phyloP scores from a whole-genome alignment of 2,329 filamentous ascomycete genomes.

The Emergomyces africanus region DNA sequence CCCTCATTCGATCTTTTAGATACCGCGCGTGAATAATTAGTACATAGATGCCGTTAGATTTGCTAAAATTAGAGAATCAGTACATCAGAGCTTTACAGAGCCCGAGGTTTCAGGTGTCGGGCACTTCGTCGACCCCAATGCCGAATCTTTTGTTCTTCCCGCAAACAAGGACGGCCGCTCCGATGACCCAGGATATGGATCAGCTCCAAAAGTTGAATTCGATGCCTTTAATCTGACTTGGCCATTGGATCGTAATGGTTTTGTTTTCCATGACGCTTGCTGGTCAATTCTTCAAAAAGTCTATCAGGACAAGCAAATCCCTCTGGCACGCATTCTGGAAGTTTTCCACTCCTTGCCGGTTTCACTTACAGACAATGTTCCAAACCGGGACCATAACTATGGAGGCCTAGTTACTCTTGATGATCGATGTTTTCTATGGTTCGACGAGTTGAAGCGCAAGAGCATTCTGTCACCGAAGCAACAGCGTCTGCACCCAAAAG shows the following conservation, averaged over 20 bases:
- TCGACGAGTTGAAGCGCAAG: background rate
- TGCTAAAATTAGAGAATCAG: background rate
- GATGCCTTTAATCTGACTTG: background rate
- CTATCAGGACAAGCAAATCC: background rate
- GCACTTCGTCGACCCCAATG: background rate
- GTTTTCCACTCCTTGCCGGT: background rate
- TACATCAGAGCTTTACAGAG: background rate
- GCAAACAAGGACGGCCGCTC: background rate
- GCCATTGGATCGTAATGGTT: background rate
- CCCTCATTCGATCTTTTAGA: no score
- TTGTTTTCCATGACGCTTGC: slow-evolving; percentile 1
- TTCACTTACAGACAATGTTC: background rate
- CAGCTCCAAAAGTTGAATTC: background rate
- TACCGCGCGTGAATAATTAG: no score
- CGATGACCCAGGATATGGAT: background rate
- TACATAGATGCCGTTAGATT: background rate
- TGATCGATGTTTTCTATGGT: background rate
- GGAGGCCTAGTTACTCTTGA: background rate
- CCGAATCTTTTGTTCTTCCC: background rate
- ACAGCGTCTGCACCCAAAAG: background rate
- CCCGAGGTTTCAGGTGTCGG: background rate
- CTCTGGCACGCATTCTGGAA: background rate
- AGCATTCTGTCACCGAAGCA: background rate
- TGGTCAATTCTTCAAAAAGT: background rate
- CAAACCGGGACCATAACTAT: background rate